A percentile compares a stretch with the other conserved stretches of the same genome.
phyloP scores from a whole-genome alignment of 345 rosid genomes.

The Crucihimalaya himalaica region DNA sequence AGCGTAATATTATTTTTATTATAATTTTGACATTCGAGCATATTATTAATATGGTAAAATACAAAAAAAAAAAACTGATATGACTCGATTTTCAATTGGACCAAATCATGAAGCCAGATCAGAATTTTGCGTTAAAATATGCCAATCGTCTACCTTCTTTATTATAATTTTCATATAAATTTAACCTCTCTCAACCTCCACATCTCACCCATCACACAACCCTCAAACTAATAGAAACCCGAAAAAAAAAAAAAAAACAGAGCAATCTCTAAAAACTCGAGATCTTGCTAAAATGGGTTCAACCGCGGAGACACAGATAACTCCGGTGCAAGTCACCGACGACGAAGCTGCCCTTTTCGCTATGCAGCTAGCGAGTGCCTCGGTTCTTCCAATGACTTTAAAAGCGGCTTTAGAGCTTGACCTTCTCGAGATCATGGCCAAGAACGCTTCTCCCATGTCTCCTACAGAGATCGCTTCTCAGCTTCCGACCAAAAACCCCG shows the following conservation, averaged over 20 bases:
- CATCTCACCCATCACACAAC: slow-evolving; percentile 34
- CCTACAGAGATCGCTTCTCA: slow-evolving; percentile 65
- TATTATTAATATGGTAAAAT: background rate
- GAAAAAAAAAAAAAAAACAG: background rate
- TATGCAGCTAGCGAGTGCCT: slow-evolving; percentile 70
- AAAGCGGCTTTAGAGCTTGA: slow-evolving; percentile 89
- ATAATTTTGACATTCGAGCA: background rate
- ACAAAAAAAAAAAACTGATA: background rate
- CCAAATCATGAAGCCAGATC: background rate
- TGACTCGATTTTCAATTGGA: background rate
- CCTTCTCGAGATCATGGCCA: slow-evolving; percentile 80
- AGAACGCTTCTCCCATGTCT: slow-evolving; percentile 57
- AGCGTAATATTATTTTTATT: background rate
- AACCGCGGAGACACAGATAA: slow-evolving; percentile 64
- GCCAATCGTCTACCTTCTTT: slow-evolving; percentile 13
- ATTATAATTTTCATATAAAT: slow-evolving; percentile 27
- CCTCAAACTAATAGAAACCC: background rate
- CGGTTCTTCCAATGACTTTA: slow-evolving; percentile 85
- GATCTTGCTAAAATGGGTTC: slow-evolving; percentile 56
- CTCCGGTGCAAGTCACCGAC: slow-evolving; percentile 66
- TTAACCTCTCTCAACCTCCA: slow-evolving; percentile 28
- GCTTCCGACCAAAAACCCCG: slow-evolving; percentile 74
- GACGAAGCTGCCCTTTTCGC: slow-evolving; percentile 76
- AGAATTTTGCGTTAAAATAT: slow-evolving; percentile 14
- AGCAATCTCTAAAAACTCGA: background rate